phyloP scores from a whole-genome alignment of 1,139 yeast genomes.

The Nakaseomyces sp. region DNA sequence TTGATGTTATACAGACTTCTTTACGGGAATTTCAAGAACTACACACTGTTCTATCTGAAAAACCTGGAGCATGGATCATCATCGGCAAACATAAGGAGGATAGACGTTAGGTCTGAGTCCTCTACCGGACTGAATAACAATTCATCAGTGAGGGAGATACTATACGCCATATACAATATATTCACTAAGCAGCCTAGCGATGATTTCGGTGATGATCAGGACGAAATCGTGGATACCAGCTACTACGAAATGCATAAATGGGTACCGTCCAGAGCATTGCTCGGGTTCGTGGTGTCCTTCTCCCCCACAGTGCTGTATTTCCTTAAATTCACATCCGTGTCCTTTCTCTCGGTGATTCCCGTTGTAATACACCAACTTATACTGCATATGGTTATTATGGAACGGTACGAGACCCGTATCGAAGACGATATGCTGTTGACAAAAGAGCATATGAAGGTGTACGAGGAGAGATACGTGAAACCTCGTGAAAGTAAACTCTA shows the following conservation, averaged over 20 bases:
- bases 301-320: slow-evolving; percentile 48
- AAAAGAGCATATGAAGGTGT: slow-evolving; percentile 57
- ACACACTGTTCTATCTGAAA: slow-evolving; percentile 20
- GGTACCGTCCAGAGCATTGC: slow-evolving; percentile 48
- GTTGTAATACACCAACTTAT: slow-evolving; percentile 36
- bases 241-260: slow-evolving; percentile 51
- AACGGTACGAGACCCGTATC: slow-evolving; percentile 40
- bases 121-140: not conserved
- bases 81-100: not conserved
- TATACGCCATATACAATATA: not conserved
- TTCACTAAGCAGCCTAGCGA: not conserved
- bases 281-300: slow-evolving; percentile 42
- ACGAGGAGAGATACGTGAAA: slow-evolving; percentile 54
- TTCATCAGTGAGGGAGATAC: not conserved
- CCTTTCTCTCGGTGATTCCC: slow-evolving; percentile 36
- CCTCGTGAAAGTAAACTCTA: slow-evolving; percentile 47
- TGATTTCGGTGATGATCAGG: not conserved
- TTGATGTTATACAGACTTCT: slow-evolving; percentile 17
- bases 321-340: slow-evolving; percentile 35
- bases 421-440: slow-evolving; percentile 54
- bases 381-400: slow-evolving; percentile 36
- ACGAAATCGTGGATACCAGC: slow-evolving; percentile 10
- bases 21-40: slow-evolving; percentile 16
- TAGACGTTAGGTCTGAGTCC: no score
- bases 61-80: slow-evolving; percentile 4